Base-by-base conservation (phyloP, 768 basidiomycete genomes). In the Tylopilus felleus region DNA sequence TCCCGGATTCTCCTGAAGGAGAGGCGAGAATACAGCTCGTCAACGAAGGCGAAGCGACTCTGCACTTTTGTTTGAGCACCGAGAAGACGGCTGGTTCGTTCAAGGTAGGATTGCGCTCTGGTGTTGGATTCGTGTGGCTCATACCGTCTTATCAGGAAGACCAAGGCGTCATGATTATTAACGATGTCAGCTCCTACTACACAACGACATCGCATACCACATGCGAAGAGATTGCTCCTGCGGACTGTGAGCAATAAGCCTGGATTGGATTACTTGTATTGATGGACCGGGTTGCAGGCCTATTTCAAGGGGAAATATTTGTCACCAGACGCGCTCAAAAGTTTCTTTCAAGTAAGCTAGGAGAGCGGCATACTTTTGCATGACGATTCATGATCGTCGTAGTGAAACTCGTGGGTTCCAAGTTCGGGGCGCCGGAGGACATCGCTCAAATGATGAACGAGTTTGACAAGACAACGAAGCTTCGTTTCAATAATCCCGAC, bases 121-220 rank as follows among this genome's bases (percentile, higher is more conserved):
- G n/a, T 21, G 16, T 40, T 40, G 21, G 17, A 42, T 23, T 14
- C 9, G 5, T 25, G 17, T 49, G 0, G 23, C 53, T 61, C 29
- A 61, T 27, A 10, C 4, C 6, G n/a, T 16, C 14, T 27, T 25
- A 27, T 39, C 56, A 81, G 79, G 68, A 64, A 14, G 76, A 76
- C 13, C 63, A 79, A 42, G 79, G 78, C 1, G 68, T 83, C 4
- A 68, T 81, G 53, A 71, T 85, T 35, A 77, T 84, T 19, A 81
- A 85, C 25, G 83, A 86, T 55, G 70, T 85, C 38, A 83, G 80
- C 54, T 72, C 78, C 13, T 85, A 85, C 52, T 73, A 72, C 29
- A 73, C 75, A 59, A 61, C 63, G n/a, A 60, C 59, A n/a, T 65
- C 60, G 2, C 52, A 68, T 1, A 54, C 60, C 4, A 58, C 65